Evolutionary conservation across 345 rosid genomes (phyloP).

Genomic region (Brassica nigra): DNA sequence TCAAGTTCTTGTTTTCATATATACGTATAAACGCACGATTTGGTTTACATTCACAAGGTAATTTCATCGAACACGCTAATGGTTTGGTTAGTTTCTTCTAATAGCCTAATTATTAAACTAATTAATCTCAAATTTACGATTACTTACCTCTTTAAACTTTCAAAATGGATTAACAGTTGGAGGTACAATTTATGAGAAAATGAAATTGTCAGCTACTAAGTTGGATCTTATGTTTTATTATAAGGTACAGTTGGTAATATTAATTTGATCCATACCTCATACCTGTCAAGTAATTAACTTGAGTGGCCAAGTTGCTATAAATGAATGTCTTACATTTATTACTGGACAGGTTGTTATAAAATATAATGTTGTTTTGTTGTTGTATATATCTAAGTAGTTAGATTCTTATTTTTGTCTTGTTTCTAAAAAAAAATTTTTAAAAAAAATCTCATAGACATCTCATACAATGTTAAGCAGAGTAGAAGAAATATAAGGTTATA

Average conservation of each 20-base stretch:
- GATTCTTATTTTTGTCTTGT: constrained; percentile 8
- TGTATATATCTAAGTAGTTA: constrained; percentile 12
- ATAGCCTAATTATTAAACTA: not conserved
- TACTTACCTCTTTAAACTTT: not conserved
- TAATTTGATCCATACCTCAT: not conserved
- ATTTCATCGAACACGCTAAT: not conserved
- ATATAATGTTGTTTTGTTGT: constrained; percentile 1
- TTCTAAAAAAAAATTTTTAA: not conserved
- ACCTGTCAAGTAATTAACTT: constrained; percentile 15
- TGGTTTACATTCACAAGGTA: not conserved
- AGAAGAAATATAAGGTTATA: not conserved
- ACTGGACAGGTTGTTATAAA: constrained; percentile 9
- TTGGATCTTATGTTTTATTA: constrained; percentile 16
- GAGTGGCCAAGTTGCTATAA: constrained; percentile 36
- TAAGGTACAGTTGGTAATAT: constrained; percentile 12
- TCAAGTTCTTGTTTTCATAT: not conserved
- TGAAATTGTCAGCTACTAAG: constrained; percentile 32
- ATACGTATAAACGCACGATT: not conserved
- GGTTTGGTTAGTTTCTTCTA: constrained; percentile 1
- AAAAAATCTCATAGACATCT: not conserved
- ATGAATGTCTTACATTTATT: constrained; percentile 18
- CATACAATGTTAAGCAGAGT: not conserved
- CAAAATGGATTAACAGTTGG: not conserved
- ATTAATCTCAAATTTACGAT: constrained; percentile 4
- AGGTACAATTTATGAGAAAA: not conserved